Conservation (phyloP, 2,329 filamentous ascomycete species). For the Pseudogymnoascus sp. region DNA sequence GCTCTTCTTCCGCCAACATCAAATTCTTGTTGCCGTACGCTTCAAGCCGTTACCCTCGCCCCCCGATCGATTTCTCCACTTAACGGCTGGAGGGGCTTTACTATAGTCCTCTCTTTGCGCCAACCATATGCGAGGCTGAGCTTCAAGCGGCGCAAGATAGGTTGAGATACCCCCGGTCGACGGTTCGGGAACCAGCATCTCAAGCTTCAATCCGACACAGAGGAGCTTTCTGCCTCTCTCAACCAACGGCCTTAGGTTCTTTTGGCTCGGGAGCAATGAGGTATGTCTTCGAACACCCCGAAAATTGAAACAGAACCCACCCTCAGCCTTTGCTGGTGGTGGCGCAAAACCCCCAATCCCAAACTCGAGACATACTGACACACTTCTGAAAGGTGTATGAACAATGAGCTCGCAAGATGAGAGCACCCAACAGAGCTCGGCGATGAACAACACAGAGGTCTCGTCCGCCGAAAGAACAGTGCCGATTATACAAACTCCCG, state of each 20-base stretch:
- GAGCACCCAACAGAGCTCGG: conserved; percentile 22
- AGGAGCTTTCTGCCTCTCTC: conserved; percentile 15
- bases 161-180: conserved; percentile 17
- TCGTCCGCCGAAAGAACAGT: conserved; percentile 34
- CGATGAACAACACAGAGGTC: conserved; percentile 19
- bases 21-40: not conserved
- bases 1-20: not conserved
- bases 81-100: conserved; percentile 1
- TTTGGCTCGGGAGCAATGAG: conserved; percentile 22
- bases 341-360: conserved; percentile 8
- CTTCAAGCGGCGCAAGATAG: conserved; percentile 13
- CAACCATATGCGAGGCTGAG: conserved; percentile 22
- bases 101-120: conserved; percentile 1
- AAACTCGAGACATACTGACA: conserved; percentile 14
- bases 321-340: conserved; percentile 3
- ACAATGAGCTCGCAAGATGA: conserved; percentile 25
- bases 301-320: not conserved
- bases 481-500: conserved; percentile 48
- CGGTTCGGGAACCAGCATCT: conserved; percentile 22
- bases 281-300: conserved; percentile 16
- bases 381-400: conserved; percentile 22
- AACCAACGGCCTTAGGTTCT: conserved; percentile 11
- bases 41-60: conserved; percentile 5
- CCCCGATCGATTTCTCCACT: conserved; percentile 1
- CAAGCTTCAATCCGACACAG: conserved; percentile 18